These are phyloP conservation scores for Salix udensis DNA, from an alignment of 345 rosid genomes.

Conservation along the genomic window DNA sequence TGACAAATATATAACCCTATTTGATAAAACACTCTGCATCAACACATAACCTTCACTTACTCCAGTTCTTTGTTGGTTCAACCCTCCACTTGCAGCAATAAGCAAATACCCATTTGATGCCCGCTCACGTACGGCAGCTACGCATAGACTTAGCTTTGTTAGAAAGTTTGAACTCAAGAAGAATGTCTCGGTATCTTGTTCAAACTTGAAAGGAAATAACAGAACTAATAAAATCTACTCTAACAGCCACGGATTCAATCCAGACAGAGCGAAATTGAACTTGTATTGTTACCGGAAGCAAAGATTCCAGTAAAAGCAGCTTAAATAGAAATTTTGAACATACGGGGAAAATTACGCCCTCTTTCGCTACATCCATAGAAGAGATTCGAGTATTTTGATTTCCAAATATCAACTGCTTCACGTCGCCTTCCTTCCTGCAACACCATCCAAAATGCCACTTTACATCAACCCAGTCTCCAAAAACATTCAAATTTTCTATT, in stretches of 20 bases:
- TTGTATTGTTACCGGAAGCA: neutral
- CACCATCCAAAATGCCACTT: neutral
- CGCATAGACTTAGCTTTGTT: conserved; percentile 18
- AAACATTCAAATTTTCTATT: neutral
- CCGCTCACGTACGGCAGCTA: conserved; percentile 63
- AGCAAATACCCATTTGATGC: conserved; percentile 92
- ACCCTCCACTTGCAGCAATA: conserved; percentile 95
- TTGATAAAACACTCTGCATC: neutral
- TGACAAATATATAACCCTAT: neutral
- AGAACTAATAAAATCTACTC: neutral
- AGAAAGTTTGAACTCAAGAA: neutral
- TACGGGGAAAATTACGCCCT: conserved; percentile 62
- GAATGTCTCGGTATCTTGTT: neutral
- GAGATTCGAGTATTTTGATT: conserved; percentile 57
- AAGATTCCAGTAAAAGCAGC: neutral
- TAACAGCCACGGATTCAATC: neutral
- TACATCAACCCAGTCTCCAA: neutral
- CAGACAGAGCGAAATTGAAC: neutral
- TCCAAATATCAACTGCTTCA: conserved; percentile 79
- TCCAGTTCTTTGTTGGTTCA: conserved; percentile 98
- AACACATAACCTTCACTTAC: conserved; percentile 48
- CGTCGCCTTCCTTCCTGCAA: conserved; percentile 49
- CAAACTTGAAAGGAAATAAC: neutral
- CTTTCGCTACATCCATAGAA: conserved; percentile 83
- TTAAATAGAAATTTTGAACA: conserved; percentile 18